Conservation (phyloP, 2,329 filamentous ascomycete genomes). For the Sarocladium kiliense region DNA sequence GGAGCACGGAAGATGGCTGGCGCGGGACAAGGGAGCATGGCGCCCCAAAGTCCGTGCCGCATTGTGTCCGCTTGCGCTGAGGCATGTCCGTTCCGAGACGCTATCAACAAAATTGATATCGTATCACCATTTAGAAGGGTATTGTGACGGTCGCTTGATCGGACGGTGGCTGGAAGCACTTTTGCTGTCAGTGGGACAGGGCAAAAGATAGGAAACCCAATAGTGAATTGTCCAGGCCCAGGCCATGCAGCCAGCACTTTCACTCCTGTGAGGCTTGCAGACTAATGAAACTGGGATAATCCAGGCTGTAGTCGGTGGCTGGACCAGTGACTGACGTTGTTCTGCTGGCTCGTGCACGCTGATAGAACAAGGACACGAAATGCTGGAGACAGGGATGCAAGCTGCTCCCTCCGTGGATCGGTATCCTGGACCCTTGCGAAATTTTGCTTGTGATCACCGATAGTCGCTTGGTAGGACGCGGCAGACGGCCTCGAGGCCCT, state of each 20-base stretch:
- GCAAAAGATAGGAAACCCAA: not conserved
- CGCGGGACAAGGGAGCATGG: not conserved
- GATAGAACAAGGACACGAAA: not conserved
- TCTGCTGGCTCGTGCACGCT: conserved; percentile 3
- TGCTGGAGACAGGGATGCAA: not conserved
- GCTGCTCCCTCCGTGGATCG: not conserved
- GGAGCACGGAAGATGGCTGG: not conserved
- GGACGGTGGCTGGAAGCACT: not conserved
- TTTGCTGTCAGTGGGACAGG: not conserved
- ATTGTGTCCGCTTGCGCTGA: not conserved
- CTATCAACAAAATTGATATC: no score
- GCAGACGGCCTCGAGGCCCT: not conserved
- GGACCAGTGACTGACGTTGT: conserved; percentile 5
- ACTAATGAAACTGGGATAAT: not conserved
- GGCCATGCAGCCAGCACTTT: not conserved
- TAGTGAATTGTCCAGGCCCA: not conserved
- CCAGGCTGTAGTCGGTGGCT: not conserved
- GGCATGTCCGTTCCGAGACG: not conserved
- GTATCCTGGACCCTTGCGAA: not conserved
- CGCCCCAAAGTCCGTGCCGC: conserved; percentile 2
- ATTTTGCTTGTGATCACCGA: conserved; percentile 2
- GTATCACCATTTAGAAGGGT: no score
- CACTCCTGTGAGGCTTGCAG: not conserved
- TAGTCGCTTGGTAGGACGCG: not conserved
- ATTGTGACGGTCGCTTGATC: not conserved